phyloP scores from a whole-genome alignment of 2,329 filamentous ascomycete species.

The Trichoderma atrobrunneum region DNA sequence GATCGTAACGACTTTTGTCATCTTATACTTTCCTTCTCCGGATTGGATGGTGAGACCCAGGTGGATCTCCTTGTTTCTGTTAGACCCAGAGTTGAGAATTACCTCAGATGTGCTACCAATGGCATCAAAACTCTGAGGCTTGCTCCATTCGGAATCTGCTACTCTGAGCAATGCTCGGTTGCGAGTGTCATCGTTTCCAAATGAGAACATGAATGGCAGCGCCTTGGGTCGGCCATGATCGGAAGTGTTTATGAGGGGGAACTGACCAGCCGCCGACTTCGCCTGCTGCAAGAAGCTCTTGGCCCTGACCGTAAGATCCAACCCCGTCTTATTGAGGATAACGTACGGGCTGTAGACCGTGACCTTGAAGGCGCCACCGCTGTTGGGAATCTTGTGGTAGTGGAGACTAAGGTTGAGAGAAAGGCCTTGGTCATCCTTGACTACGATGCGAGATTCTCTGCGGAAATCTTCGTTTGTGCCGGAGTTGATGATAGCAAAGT shows the following conservation, averaged over 20 bases:
- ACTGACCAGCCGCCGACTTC: slow-evolving; percentile 79
- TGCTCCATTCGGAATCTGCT: slow-evolving; percentile 91
- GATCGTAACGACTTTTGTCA: slow-evolving; percentile 93
- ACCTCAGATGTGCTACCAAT: slow-evolving; percentile 92
- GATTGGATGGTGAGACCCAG: slow-evolving; percentile 84
- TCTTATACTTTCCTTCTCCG: slow-evolving; percentile 94
- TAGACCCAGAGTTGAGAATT: slow-evolving; percentile 76
- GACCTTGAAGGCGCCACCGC: slow-evolving; percentile 93
- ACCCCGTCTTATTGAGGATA: slow-evolving; percentile 89
- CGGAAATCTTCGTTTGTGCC: slow-evolving; percentile 84
- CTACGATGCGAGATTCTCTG: slow-evolving; percentile 72
- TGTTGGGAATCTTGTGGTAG: slow-evolving; percentile 86
- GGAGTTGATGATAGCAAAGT: slow-evolving; percentile 96
- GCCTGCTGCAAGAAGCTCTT: slow-evolving; percentile 86
- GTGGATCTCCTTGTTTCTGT: slow-evolving; percentile 77
- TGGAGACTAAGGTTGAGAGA: slow-evolving; percentile 80
- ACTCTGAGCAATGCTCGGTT: slow-evolving; percentile 88
- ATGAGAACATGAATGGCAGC: slow-evolving; percentile 95
- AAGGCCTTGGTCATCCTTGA: slow-evolving; percentile 82
- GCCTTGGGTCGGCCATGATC: slow-evolving; percentile 65
- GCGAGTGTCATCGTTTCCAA: slow-evolving; percentile 79
- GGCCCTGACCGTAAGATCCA: slow-evolving; percentile 82
- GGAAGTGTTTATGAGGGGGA: slow-evolving; percentile 50
- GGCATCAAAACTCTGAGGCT: slow-evolving; percentile 95
- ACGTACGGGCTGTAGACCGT: slow-evolving; percentile 95